These are phyloP conservation scores for Talaromyces nanjingensis DNA, from an alignment of 495 filamentous ascomycete species.

Conservation along the genomic window DNA sequence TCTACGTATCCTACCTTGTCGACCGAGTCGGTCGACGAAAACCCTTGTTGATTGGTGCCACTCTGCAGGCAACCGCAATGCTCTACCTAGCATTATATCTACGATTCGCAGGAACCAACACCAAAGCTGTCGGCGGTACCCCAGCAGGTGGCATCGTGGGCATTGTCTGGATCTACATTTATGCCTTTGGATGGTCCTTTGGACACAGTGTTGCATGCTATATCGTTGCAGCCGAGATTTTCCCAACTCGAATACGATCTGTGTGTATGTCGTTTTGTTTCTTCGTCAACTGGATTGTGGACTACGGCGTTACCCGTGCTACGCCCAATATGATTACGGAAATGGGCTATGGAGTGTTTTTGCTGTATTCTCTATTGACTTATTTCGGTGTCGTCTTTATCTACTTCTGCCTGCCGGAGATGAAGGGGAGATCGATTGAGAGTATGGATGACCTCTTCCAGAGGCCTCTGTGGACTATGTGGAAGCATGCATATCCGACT, in stretches of 20 bases:
- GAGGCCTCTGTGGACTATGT: slow-evolving; percentile 25
- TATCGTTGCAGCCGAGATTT: neutral
- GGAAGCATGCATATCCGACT: slow-evolving; percentile 23
- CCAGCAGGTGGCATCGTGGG: neutral
- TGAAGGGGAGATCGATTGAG: slow-evolving; percentile 30
- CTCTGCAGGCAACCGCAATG: neutral
- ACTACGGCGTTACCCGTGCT: neutral
- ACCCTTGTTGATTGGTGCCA: slow-evolving; percentile 33
- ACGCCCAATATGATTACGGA: neutral
- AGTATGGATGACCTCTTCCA: slow-evolving; percentile 31
- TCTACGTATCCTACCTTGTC: slow-evolving; percentile 44
- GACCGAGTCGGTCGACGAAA: slow-evolving; percentile 45
- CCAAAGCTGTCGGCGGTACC: neutral
- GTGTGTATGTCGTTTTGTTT: neutral
- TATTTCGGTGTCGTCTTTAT: neutral
- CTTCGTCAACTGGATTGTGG: neutral
- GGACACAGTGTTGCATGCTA: neutral
- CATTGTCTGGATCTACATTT: neutral
- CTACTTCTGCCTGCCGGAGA: slow-evolving; percentile 1
- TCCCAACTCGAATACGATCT: neutral
- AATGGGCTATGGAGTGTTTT: neutral
- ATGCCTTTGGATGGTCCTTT: neutral
- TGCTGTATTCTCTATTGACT: neutral
- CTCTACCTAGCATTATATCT: neutral
- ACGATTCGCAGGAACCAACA: neutral